Evolutionary conservation across 2,329 filamentous ascomycete genomes (phyloP).

Genomic region (Diaporthe helianthi): DNA sequence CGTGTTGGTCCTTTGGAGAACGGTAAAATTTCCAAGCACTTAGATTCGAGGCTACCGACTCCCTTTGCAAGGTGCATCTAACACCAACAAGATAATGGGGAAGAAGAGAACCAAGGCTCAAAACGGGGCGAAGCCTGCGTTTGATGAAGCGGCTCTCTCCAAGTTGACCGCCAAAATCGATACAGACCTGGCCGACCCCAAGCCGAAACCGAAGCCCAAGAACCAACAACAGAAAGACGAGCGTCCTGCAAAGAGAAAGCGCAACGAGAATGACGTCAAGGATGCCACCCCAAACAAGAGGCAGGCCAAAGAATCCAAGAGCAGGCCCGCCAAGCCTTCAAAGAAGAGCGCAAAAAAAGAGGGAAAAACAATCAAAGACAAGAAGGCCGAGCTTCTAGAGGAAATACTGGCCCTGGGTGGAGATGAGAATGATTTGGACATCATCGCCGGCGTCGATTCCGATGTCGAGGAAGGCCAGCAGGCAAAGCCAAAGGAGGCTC

Average conservation of each 20-base stretch:
- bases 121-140: conserved; percentile 40
- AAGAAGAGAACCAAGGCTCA: conserved; percentile 48
- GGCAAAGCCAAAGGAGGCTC: conserved; percentile 38
- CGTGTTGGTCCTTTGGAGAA: neutral
- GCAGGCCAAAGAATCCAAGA: conserved; percentile 40
- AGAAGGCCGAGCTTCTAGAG: conserved; percentile 53
- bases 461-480: conserved; percentile 53
- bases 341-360: conserved; percentile 33
- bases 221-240: conserved; percentile 12
- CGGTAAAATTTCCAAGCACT: neutral
- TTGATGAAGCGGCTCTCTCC: conserved; percentile 59
- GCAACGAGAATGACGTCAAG: conserved; percentile 43
- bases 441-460: conserved; percentile 63
- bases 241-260: conserved; percentile 45
- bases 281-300: conserved; percentile 42
- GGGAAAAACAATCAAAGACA: conserved; percentile 37
- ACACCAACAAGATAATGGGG: conserved; percentile 36
- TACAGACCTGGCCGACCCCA: conserved; percentile 53
- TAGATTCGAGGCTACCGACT: neutral
- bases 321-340: conserved; percentile 39
- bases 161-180: conserved; percentile 65
- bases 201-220: conserved; percentile 39
- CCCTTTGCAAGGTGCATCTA: neutral
- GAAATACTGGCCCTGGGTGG: conserved; percentile 72
- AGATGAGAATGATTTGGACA: conserved; percentile 68